Base-by-base conservation (phyloP, 305 asterid species). In the Fraxinus albicans region DNA sequence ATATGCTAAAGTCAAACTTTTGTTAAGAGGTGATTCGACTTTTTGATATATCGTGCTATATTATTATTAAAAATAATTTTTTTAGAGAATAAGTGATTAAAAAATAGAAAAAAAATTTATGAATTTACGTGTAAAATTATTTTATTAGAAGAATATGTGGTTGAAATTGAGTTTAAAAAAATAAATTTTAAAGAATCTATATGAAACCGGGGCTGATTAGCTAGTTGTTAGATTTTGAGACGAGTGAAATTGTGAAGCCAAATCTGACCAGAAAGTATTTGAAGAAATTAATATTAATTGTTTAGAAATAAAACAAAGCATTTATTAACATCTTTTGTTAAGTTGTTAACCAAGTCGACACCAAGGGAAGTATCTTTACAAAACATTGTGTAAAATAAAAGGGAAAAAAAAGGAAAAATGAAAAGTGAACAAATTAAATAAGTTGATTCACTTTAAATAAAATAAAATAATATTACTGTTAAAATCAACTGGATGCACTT, bases 341-440 rank as follows among this genome's bases (percentile, higher is more conserved):
- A 67, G 78, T 80, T 69, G 69, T 76, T 40, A 15, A 40, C 83
- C 50, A 67, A 69, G 77, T 80, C 42, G 82, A 70, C 67, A n/a
- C 47, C 70, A 42, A 67, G 38, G 4, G 36, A 67, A 25, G 38
- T 29, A 27, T n/a, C 74, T 8, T 65, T 65, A 10, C 17, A 65
- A 23, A 65, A 65, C 73, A 21, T 65, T 17, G 35, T 25, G 40
- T 15, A n/a, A 21, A 60, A 21, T 21, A 50, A 19, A 10, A 50
- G 13, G 10, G 5, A 8, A n/a, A 53, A 15, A 25, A 25, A 63
- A 6, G 9, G 4, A 60, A 60, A 60, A 6, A 80, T 15, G 1
- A 25, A 29, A 29, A 29, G 50, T 42, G 55, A 6, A 13, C 38
- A 7, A 47, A 77, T 77, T 42, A 80, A 2, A 35, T 67, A 27